Percentiles rank a stretch among this genome's conserved stretches.
phyloP scores from a whole-genome alignment of 768 basidiomycete species.

The Suillus alpinus region DNA sequence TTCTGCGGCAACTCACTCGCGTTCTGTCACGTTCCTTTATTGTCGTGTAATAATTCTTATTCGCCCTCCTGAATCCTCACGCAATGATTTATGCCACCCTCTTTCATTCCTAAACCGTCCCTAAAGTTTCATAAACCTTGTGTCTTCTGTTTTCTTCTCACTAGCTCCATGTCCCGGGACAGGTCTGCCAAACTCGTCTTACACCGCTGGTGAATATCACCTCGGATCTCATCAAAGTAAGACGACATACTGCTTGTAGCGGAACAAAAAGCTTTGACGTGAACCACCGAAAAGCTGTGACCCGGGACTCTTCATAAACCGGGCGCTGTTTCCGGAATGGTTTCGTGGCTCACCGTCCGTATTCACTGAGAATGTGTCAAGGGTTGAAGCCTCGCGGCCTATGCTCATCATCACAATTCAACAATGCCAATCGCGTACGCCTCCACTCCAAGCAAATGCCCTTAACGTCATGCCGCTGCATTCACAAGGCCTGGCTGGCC shows the following conservation, averaged over 20 bases:
- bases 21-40: constrained; percentile 6
- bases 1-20: constrained; percentile 20
- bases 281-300: constrained; percentile 31
- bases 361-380: constrained; percentile 22
- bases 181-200: constrained; percentile 31
- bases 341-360: constrained; percentile 13
- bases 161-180: constrained; percentile 26
- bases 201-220: constrained; percentile 27
- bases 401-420: constrained; percentile 12
- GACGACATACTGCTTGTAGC: constrained; percentile 19
- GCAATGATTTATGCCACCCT: constrained; percentile 9
- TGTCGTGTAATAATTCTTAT: constrained; percentile 9
- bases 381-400: constrained; percentile 20
- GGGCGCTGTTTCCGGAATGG: constrained; percentile 13
- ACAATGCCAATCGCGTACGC: constrained; percentile 1
- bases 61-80: constrained; percentile 10
- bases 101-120: constrained; percentile 32
- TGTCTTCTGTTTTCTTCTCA: constrained; percentile 20
- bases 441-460: constrained; percentile 3
- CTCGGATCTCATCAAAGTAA: constrained; percentile 30
- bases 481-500: constrained; percentile 53
- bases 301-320: constrained; percentile 28
- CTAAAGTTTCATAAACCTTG: constrained; percentile 32
- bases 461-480: constrained; percentile 14
- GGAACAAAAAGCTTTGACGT: constrained; percentile 26